Evolutionary conservation across 1,284 basidiomycete genomes (phyloP).

Genomic region (Leccinum subfulvum): DNA sequence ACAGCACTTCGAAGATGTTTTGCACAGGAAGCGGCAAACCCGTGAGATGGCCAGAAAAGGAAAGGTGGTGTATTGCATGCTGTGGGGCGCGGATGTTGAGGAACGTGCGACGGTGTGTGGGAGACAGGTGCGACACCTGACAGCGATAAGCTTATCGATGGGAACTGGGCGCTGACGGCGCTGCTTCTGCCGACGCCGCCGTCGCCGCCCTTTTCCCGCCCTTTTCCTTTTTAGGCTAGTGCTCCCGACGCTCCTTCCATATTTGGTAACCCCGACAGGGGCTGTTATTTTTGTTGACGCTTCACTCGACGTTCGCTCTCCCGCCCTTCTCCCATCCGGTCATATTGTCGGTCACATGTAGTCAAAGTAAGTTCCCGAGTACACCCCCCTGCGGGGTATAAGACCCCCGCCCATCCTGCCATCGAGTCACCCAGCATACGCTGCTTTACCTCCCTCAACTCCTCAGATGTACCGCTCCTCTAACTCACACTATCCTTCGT

Average conservation of each 20-base stretch:
- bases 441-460: neutral
- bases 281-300: slow-evolving; percentile 12
- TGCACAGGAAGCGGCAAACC: slow-evolving; percentile 13
- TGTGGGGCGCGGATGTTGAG: neutral
- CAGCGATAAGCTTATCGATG: slow-evolving; percentile 23
- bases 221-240: slow-evolving; percentile 16
- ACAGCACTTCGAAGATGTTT: neutral
- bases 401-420: slow-evolving; percentile 16
- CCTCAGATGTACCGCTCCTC: slow-evolving; percentile 22
- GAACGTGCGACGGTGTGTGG: slow-evolving; percentile 19
- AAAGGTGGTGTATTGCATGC: slow-evolving; percentile 2
- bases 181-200: slow-evolving; percentile 19
- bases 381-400: slow-evolving; percentile 24
- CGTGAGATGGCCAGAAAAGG: slow-evolving; percentile 10
- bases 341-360: slow-evolving; percentile 19
- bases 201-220: slow-evolving; percentile 27
- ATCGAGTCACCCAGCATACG: slow-evolving; percentile 24
- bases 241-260: slow-evolving; percentile 21
- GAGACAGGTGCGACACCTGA: slow-evolving; percentile 3
- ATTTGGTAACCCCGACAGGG: slow-evolving; percentile 22
- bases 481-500: slow-evolving; percentile 20
- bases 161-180: slow-evolving; percentile 10
- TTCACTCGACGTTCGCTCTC: slow-evolving; percentile 25
- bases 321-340: slow-evolving; percentile 25
- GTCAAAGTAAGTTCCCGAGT: slow-evolving; percentile 25